A percentile compares a stretch with the other conserved stretches of the same genome.
Conservation (phyloP, 1,139 yeast genomes). For the Meyerozyma sp. region DNA sequence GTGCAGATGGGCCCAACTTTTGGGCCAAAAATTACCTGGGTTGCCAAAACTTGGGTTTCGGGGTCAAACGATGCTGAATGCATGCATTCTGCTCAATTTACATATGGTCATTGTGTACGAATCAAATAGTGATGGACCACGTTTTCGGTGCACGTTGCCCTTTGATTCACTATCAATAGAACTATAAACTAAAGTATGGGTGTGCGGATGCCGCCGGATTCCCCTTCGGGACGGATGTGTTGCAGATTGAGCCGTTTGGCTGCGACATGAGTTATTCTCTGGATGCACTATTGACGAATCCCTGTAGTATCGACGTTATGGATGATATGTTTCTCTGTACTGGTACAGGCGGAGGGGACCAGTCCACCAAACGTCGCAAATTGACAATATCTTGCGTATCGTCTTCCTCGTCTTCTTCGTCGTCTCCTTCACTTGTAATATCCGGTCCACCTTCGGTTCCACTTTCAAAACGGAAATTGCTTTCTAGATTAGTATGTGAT, state of each 20-base stretch:
- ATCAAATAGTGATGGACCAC: background rate
- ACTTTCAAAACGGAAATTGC: slow-evolving; percentile 33
- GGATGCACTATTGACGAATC: slow-evolving; percentile 31
- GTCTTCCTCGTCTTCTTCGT: slow-evolving; percentile 15
- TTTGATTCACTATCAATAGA: background rate
- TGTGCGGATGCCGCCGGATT: background rate
- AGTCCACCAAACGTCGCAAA: slow-evolving; percentile 23
- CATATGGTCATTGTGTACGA: background rate
- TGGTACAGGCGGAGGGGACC: slow-evolving; percentile 12
- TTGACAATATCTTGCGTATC: slow-evolving; percentile 20
- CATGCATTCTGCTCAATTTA: background rate
- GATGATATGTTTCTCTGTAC: slow-evolving; percentile 22
- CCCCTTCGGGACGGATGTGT: background rate
- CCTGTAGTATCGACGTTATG: slow-evolving; percentile 35
- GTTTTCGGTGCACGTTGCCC: background rate
- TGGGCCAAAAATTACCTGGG: background rate
- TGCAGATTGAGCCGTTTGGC: background rate
- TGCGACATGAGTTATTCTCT: background rate
- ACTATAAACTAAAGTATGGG: background rate
- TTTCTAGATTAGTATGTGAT: slow-evolving; percentile 31
- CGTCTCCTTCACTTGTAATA: slow-evolving; percentile 12
- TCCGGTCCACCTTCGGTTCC: slow-evolving; percentile 8
- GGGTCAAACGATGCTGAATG: background rate
- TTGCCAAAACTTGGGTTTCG: background rate
- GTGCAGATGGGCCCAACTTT: background rate